Conservation (phyloP, 1,284 basidiomycete species). For the Inonotus obliquus region DNA sequence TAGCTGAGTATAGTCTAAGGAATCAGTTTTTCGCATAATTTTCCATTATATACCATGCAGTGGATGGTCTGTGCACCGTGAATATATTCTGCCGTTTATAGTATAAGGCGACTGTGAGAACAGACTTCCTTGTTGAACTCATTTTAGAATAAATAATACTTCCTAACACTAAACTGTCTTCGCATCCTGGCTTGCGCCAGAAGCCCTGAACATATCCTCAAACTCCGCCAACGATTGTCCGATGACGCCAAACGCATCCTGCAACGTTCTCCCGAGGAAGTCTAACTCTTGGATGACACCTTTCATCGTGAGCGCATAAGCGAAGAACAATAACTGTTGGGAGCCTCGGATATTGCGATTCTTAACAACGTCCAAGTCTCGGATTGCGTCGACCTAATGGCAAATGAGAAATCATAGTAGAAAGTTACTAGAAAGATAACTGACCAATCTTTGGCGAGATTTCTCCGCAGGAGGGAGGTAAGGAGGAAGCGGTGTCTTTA, state of each 20-base stretch:
- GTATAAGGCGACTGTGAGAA: not conserved
- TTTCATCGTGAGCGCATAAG: conserved; percentile 90
- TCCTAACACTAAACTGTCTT: not conserved
- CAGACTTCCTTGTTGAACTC: not conserved
- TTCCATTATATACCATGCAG: conserved; percentile 35
- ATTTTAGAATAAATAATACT: conserved; percentile 29
- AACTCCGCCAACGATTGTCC: conserved; percentile 66
- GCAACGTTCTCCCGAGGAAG: conserved; percentile 68
- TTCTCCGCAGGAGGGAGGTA: conserved; percentile 91
- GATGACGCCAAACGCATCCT: conserved; percentile 87
- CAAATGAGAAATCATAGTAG: not conserved
- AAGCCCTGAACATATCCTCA: conserved; percentile 51
- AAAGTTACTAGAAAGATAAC: conserved; percentile 25
- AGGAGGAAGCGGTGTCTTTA: conserved; percentile 90
- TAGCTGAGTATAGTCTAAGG: conserved; percentile 79
- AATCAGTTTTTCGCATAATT: conserved; percentile 29
- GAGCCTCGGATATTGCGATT: conserved; percentile 70
- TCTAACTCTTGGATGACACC: conserved; percentile 88
- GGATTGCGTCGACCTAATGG: conserved; percentile 68
- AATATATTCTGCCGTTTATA: not conserved
- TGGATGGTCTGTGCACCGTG: conserved; percentile 34
- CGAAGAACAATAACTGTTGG: conserved; percentile 86
- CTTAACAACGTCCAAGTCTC: conserved; percentile 81
- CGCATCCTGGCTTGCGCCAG: not conserved
- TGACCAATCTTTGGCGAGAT: conserved; percentile 72